Evolutionary conservation across 257 asterid species (phyloP).

Genomic region (Voacanga thouarsii): DNA sequence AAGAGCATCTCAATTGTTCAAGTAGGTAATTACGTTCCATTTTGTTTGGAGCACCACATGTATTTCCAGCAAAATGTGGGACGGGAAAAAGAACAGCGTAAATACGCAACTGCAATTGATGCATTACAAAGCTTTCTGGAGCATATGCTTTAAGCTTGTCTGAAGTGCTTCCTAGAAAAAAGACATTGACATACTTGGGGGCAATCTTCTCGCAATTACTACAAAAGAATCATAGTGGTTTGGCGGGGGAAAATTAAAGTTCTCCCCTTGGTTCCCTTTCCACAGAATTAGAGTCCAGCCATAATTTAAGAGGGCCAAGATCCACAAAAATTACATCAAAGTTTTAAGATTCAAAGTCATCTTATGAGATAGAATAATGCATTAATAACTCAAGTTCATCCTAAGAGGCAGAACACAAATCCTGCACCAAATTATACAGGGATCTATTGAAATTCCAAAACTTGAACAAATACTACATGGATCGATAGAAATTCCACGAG

Average conservation of each 20-base stretch:
- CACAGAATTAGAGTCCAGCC: not conserved
- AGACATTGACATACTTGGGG: not conserved
- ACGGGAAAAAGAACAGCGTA: no score
- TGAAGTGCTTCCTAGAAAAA: no score
- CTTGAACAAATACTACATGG: not conserved
- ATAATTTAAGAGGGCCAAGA: not conserved
- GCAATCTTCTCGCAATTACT: not conserved
- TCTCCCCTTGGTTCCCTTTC: no score
- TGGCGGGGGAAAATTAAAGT: no score
- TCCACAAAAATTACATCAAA: no score
- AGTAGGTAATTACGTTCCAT: no score
- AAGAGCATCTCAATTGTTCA: not conserved
- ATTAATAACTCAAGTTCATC: not conserved
- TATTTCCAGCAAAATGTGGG: no score
- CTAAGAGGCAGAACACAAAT: not conserved
- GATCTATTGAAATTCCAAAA: not conserved
- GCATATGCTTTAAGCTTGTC: no score
- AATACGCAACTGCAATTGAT: no score
- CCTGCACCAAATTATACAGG: not conserved
- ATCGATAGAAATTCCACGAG: not conserved
- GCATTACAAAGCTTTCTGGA: no score
- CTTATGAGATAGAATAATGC: not conserved
- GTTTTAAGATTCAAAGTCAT: not conserved
- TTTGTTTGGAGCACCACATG: no score
- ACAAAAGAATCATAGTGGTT: no score